Evolutionary conservation across 495 filamentous ascomycete genomes (phyloP).

Genomic region (Podospora fimiseda): DNA sequence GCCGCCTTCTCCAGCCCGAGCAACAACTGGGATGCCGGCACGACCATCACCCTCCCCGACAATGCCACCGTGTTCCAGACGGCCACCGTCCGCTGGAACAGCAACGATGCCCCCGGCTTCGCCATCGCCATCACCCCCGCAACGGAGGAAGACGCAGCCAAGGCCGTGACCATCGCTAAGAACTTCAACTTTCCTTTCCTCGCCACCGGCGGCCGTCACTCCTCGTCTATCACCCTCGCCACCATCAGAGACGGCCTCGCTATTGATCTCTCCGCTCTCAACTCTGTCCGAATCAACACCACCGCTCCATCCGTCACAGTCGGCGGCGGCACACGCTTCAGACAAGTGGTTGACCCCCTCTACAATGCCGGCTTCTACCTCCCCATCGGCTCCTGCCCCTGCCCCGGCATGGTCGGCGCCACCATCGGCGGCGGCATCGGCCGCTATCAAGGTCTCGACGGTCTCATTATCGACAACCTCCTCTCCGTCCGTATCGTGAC

Average conservation of each 20-base stretch:
- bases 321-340: background rate
- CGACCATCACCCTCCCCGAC: too few relatives aligned
- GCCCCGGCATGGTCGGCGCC: slow-evolving; percentile 32
- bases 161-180: background rate
- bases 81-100: too few relatives aligned
- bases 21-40: too few relatives aligned
- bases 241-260: background rate
- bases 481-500: slow-evolving; percentile 9
- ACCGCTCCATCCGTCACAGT: background rate
- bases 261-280: background rate
- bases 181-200: slow-evolving; percentile 4
- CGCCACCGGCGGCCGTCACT: slow-evolving; percentile 2
- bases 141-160: background rate
- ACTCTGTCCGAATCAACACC: background rate
- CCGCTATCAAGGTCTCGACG: slow-evolving; percentile 29
- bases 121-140: background rate
- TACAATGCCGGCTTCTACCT: background rate
- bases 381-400: slow-evolving; percentile 11
- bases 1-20: too few relatives aligned
- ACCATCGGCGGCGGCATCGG: slow-evolving; percentile 39
- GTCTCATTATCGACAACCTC: slow-evolving; percentile 31
- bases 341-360: background rate
- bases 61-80: too few relatives aligned
- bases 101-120: background rate
- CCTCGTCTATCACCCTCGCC: background rate